phyloP scores from a whole-genome alignment of 768 basidiomycete genomes.

The Termitomyces sp. region DNA sequence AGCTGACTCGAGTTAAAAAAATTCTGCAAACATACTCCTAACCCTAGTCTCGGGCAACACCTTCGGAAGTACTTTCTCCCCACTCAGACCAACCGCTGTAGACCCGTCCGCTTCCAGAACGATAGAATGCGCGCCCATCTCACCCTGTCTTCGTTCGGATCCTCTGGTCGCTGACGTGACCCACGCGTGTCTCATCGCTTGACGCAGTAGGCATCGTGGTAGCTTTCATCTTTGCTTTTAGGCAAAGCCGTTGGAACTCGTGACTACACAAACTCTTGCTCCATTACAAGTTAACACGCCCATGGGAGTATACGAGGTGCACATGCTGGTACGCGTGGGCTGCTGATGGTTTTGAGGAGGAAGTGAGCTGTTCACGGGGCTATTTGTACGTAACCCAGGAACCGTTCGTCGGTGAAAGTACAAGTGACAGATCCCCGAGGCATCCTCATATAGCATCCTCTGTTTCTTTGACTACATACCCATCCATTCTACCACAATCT shows the following conservation, averaged over 20 bases:
- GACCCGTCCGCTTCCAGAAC: slow-evolving; percentile 1
- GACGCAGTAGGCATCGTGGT: background rate
- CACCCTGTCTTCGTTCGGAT: background rate
- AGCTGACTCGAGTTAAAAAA: slow-evolving; percentile 12
- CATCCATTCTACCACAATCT: slow-evolving; percentile 7
- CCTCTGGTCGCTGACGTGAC: background rate
- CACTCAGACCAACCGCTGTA: background rate
- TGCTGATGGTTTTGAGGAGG: background rate
- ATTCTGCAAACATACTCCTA: slow-evolving; percentile 7
- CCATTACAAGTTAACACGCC: background rate
- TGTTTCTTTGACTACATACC: background rate
- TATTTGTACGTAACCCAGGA: background rate
- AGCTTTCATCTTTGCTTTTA: background rate
- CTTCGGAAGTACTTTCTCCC: slow-evolving; percentile 5
- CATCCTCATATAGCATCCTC: background rate
- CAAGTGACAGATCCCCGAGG: slow-evolving; percentile 3
- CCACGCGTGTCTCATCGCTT: background rate
- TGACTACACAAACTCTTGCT: background rate
- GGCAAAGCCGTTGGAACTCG: background rate
- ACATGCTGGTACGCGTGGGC: background rate
- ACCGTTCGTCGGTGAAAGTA: background rate
- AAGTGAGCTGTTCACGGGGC: background rate
- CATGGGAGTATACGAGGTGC: background rate
- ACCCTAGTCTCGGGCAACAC: slow-evolving; percentile 7
- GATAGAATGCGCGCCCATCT: background rate